Evolutionary conservation across 1,139 yeast genomes (phyloP).

Genomic region (Nematodospora anomalae): DNA sequence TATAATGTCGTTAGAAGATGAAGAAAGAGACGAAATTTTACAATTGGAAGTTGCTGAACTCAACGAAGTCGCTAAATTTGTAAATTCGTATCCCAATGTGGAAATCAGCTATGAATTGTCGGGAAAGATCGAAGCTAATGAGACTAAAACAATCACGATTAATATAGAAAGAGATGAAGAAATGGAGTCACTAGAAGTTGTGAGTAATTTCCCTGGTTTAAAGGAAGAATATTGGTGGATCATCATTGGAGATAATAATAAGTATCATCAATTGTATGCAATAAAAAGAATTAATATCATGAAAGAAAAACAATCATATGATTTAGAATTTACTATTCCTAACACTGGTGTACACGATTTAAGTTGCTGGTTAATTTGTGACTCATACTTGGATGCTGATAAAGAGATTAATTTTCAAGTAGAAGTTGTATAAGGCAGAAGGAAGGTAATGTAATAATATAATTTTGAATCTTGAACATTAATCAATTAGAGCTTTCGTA

Average conservation of each 20-base stretch:
- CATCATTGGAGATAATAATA: slow-evolving; percentile 74
- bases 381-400: slow-evolving; percentile 87
- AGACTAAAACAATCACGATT: slow-evolving; percentile 49
- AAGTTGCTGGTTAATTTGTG: slow-evolving; percentile 85
- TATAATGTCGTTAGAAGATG: slow-evolving; percentile 82
- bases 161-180: slow-evolving; percentile 72
- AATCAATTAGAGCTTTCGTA: no score
- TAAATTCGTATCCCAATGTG: slow-evolving; percentile 84
- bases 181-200: slow-evolving; percentile 64
- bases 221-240: slow-evolving; percentile 82
- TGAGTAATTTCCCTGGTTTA: slow-evolving; percentile 50
- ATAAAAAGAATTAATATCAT: slow-evolving; percentile 64
- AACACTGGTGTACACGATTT: slow-evolving; percentile 59
- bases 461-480: no score
- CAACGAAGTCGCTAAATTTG: slow-evolving; percentile 77
- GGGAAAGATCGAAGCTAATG: slow-evolving; percentile 38
- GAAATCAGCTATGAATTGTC: slow-evolving; percentile 59
- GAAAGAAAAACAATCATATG: slow-evolving; percentile 53
- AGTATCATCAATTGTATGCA: slow-evolving; percentile 63
- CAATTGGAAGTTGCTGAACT: slow-evolving; percentile 52
- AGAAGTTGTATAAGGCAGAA: slow-evolving; percentile 41
- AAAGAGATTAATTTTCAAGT: slow-evolving; percentile 65
- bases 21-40: slow-evolving; percentile 64
- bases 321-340: slow-evolving; percentile 59
- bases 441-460: no score